These are phyloP conservation scores for Saksenaea vasiformis DNA, from an alignment of 371 early-diverging fungal genomes.

Conservation along the genomic window DNA sequence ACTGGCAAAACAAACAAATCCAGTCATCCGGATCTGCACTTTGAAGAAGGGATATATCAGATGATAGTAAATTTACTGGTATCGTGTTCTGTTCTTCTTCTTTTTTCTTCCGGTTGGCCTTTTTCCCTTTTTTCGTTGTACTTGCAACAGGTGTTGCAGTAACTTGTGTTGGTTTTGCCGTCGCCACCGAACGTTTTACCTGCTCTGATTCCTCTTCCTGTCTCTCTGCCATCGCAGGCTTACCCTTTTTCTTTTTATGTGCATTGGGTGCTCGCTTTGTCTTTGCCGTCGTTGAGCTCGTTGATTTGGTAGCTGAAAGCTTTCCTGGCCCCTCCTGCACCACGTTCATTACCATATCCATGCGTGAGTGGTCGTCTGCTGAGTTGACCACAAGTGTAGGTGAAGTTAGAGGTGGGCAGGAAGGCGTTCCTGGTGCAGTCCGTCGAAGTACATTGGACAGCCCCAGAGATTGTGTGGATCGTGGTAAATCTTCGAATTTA, in stretches of 20 bases:
- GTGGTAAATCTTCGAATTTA: constrained; percentile 17
- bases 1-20: constrained; percentile 22
- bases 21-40: constrained; percentile 16
- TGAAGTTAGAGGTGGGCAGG: neutral
- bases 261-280: neutral
- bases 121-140: constrained; percentile 9
- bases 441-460: constrained; percentile 16
- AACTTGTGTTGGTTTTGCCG: neutral
- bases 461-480: constrained; percentile 8
- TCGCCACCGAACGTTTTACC: neutral
- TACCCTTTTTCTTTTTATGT: constrained; percentile 3
- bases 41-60: constrained; percentile 12
- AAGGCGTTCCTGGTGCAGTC: constrained; percentile 1
- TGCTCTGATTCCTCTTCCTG: neutral
- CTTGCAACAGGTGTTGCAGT: neutral
- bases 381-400: neutral
- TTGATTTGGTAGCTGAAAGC: neutral
- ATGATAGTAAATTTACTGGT: neutral
- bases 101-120: constrained; percentile 7
- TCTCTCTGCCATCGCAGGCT: neutral
- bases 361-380: neutral
- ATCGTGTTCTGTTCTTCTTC: neutral
- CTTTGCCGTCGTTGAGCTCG: neutral
- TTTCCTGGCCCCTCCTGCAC: neutral
- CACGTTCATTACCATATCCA: neutral